Evolutionary conservation across 2,329 filamentous ascomycete species (phyloP), one percentile per base, ranked within the genome.

Genomic region (Diaporthe eres): DNA sequence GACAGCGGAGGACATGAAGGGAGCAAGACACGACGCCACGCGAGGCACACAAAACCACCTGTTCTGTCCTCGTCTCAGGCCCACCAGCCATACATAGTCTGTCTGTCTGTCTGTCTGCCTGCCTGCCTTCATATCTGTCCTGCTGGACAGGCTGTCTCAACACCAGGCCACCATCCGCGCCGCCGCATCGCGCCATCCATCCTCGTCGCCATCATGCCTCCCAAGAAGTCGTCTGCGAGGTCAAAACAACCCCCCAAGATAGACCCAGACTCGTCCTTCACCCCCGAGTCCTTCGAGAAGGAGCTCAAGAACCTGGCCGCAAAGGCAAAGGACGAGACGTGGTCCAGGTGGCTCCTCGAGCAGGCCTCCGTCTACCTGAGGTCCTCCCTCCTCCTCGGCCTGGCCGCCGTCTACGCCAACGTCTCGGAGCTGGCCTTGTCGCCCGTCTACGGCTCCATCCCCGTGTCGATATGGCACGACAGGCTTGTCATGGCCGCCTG

Each of bases 401-500:
- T 94, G 61, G 88, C 90, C 13, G 94, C 92, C 60, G 82, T 92
- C 57, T 92, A 90, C 76, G 92, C 93, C 63, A 91, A 92, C 77
- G 90, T 93, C 75, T 96, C 94, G 0, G 91, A 95, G 81, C 88
- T 95, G 77, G 92, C 91, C 53, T 88, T 98, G 47, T 94, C 95
- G 28, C 97, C 97, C 2, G 94, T 97, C 15, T 98, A 97, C 84
- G 97, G 97, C 71, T 92, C 93, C 22, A 94, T 98, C 51, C 94
- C 96, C 1, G 88, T 95, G 0, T 89, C 91, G 1, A 87, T 93
- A 78, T 94, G 93, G 83, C 96, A 98, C 82, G 85, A 88, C 71
- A 90, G 90, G 81, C 88, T 92, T 76, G 86, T 95, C 77, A 92
- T 92, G 79, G 86, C 90, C 4, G 92, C 91, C 39, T 91, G 92